Base-by-base conservation (phyloP, 1,284 basidiomycete genomes). In the Ceratobasidium sp. region DNA sequence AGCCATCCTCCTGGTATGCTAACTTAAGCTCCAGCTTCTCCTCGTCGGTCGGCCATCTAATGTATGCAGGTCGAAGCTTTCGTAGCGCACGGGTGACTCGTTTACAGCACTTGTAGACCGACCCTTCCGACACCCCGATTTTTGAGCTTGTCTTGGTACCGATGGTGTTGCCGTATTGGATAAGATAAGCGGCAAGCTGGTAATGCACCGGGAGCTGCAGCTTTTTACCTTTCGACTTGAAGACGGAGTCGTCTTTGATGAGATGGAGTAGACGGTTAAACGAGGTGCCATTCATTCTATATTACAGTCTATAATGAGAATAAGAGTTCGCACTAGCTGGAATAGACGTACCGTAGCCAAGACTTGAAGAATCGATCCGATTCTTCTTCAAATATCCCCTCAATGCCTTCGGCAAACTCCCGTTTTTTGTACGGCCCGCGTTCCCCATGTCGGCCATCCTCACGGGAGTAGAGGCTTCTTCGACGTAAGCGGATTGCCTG, bases 341-440 rank as follows among this genome's bases (percentile, higher is more conserved):
- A 30, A 30, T 30, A 30, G 27, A 30, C 64, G 35, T 23, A 66
- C 64, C 64, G 64, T n/a, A 35, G 14, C 64, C 64, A 66, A 16
- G 35, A 33, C 64, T 66, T 66, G 27, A 66, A 66, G 3, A 18
- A 20, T 4, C 12, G 6, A 10, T 38, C 64, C 23, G 27, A 41
- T 20, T 66, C n/a, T 12, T 66, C 23, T 23, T 66, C 64, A 18
- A 66, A 27, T n/a, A 66, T 12, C 10, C 10, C 16, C 2, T 66
- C 64, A 38, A 66, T 66, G 30, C 27, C 27, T 30, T 27, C n/a
- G 4, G 23, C 64, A 10, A n/a, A 12, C 3, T 20, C 18, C n/a
- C 27, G 27, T 30, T 23, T 41, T 41, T 66, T 48, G 46, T 66
- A 66, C 14, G 64, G 64, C 64, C 64, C 64, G 18, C 64, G 64